Evolutionary conservation across 83 land plant genomes (phyloP).

Genomic region (Picea mariana): DNA sequence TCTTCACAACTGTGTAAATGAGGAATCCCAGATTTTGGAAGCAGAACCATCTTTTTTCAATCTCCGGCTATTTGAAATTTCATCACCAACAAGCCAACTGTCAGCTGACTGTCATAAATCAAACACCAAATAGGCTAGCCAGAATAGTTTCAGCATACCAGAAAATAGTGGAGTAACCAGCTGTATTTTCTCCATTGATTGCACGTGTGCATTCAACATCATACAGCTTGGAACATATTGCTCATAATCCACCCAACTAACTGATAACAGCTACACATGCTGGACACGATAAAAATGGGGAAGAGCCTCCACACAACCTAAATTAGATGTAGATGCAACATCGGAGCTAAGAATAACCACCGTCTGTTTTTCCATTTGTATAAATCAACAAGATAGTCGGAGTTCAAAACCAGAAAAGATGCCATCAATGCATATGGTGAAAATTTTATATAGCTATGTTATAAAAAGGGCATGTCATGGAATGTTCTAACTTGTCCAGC

Average conservation of each 20-base stretch:
- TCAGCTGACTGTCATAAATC: background rate
- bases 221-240: background rate
- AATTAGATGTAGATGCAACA: too few species aligned
- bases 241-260: background rate
- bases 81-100: background rate
- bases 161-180: background rate
- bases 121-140: background rate
- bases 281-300: too few species aligned
- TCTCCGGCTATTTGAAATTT: background rate
- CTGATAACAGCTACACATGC: too few species aligned
- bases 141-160: background rate
- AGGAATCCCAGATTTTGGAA: slow-evolving; percentile 1
- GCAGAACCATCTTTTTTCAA: background rate
- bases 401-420: too few species aligned
- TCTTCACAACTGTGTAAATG: background rate
- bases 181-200: background rate
- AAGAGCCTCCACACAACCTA: too few species aligned
- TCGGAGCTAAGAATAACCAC: too few species aligned
- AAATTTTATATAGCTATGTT: too few species aligned
- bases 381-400: too few species aligned
- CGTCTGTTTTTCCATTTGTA: too few species aligned
- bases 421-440: too few species aligned
- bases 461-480: too few species aligned
- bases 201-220: background rate
- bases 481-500: too few species aligned